Percentiles rank a stretch among this genome's conserved stretches.
Evolutionary conservation across 2,329 filamentous ascomycete genomes (phyloP).

Genomic region (Penicillium sp.): DNA sequence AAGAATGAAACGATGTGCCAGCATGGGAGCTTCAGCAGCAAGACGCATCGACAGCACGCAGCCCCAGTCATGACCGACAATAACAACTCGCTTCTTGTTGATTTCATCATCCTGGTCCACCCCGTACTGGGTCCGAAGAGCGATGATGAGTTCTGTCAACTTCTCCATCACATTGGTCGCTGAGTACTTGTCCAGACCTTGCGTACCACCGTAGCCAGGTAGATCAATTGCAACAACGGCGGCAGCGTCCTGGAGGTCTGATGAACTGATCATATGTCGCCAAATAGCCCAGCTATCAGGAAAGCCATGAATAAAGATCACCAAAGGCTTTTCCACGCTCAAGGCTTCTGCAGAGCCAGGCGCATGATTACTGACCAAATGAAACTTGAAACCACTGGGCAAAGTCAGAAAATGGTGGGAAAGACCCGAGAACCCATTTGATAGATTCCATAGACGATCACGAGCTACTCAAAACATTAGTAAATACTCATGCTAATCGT

Average conservation of each 20-base stretch:
- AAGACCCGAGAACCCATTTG: conserved; percentile 43
- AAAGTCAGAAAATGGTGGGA: conserved; percentile 50
- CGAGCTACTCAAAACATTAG: conserved; percentile 39
- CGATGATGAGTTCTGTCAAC: conserved; percentile 49
- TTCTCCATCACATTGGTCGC: conserved; percentile 50
- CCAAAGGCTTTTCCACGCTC: conserved; percentile 34
- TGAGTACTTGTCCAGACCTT: conserved; percentile 47
- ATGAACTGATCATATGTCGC: conserved; percentile 44
- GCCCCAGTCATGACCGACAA: conserved; percentile 54
- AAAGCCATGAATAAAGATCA: conserved; percentile 55
- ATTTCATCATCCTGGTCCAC: conserved; percentile 26
- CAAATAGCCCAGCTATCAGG: conserved; percentile 55
- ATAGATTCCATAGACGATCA: conserved; percentile 51
- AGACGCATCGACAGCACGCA: conserved; percentile 49
- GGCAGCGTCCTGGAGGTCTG: conserved; percentile 35
- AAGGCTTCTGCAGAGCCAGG: conserved; percentile 16
- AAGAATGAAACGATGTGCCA: conserved; percentile 53
- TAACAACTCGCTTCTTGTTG: conserved; percentile 42
- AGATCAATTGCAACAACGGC: conserved; percentile 52
- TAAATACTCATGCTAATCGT: too few relatives aligned
- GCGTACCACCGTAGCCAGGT: conserved; percentile 55
- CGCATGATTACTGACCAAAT: conserved; percentile 47
- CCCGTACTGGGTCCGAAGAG: conserved; percentile 45
- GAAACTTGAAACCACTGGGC: conserved; percentile 47
- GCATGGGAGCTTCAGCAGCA: conserved; percentile 52